Evolutionary conservation across 1,139 yeast genomes (phyloP), one percentile per base, ranked within the genome.

Genomic region (Saccharomyces hybrid): DNA sequence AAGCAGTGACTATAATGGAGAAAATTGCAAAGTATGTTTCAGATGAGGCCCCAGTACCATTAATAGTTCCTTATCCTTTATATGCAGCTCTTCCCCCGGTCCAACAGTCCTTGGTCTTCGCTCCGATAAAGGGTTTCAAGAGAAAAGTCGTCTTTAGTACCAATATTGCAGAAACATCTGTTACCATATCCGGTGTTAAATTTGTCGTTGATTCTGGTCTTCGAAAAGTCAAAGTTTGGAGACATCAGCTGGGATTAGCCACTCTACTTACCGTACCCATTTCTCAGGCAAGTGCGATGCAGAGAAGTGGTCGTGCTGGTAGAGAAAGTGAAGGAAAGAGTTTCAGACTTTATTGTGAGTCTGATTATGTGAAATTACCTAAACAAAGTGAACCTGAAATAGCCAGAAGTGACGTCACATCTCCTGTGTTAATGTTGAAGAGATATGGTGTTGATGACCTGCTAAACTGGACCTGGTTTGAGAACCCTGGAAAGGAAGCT

Each of bases 221-320:
- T 54, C 78, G 97, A 56, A 95, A 93, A 67, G 95, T 91, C 16
- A 88, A 93, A 62, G 95, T 91, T 1, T 93, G 97, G 96, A 82
- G 93, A 63, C 96, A 93, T 64, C 90, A 86, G 63, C 74, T 91
- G 47, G 98, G 98, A 0, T 78, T 93, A 49, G 95, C 97, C 11
- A 88, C 98, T 0, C 79, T 93, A 66, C 75, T 91, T 51, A 90
- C 97, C 0, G 89, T 95, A 0, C 93, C 99, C 1, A 85, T 95
- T 20, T 90, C 98, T 0, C 90, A 88, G 66, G 96, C 98, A 0
- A 87, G 96, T 47, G 99, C 99, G 0, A 81, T 86, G 48, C 99
- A 93, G 74, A 78, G 99, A 72, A 85, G 95, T 56, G 99, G 99
- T 70, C 88, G 99, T 78, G 99, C 99, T 28, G 99, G 99, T 61